Evolutionary conservation across 1,284 basidiomycete species (phyloP).

Genomic region (Ganoderma sinense): DNA sequence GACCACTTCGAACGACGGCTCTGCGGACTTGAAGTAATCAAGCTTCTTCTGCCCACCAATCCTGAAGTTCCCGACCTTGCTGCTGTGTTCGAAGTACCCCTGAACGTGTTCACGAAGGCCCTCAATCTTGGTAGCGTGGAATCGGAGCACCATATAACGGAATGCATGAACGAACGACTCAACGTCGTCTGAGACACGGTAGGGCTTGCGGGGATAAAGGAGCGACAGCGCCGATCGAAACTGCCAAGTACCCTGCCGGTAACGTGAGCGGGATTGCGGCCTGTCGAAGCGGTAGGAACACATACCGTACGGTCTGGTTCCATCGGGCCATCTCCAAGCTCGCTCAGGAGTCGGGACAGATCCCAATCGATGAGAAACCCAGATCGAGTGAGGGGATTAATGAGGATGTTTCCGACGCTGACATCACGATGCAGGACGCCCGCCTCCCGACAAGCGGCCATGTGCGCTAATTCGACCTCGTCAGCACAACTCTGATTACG

Average conservation of each 20-base stretch:
- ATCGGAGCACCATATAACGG: neutral
- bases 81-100: neutral
- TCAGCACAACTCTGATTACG: neutral
- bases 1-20: neutral
- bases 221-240: conserved; percentile 11
- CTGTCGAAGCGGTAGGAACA: no score
- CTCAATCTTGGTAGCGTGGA: neutral
- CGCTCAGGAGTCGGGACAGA: neutral
- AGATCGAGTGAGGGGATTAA: neutral
- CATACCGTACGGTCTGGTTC: conserved; percentile 9
- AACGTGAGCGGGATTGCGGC: no score
- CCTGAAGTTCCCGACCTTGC: neutral
- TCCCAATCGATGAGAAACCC: conserved; percentile 22
- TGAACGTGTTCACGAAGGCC: neutral
- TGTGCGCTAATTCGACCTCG: neutral
- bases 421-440: conserved; percentile 18
- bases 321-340: neutral
- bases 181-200: conserved; percentile 16
- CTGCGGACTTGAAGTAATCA: neutral
- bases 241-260: conserved; percentile 21
- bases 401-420: conserved; percentile 18
- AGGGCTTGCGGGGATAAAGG: neutral
- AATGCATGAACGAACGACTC: conserved; percentile 17
- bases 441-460: neutral
- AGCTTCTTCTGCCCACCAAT: neutral